Percentiles rank a stretch among this genome's conserved stretches.
Evolutionary conservation across 768 basidiomycete species (phyloP).

Genomic region (Rhodotorula taiwanensis): DNA sequence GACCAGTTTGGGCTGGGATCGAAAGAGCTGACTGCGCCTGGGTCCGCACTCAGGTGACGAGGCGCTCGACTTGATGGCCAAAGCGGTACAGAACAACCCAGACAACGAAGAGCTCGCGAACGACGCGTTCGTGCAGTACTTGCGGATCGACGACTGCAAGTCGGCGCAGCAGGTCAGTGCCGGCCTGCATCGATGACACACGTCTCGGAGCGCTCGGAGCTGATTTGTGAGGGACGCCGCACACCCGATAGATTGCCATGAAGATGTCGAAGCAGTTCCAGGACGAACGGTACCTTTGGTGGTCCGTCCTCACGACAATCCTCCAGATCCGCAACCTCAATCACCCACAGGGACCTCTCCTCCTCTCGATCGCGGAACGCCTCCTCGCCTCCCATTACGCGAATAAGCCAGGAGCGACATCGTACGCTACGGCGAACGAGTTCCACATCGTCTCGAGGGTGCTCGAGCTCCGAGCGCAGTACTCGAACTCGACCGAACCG

Average conservation of each 20-base stretch:
- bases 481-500: not conserved
- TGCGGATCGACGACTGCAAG: not conserved
- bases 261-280: conserved; percentile 23
- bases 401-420: not conserved
- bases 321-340: conserved; percentile 16
- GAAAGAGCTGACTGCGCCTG: no score
- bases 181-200: no score
- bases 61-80: conserved; percentile 8
- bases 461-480: conserved; percentile 28
- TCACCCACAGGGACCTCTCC: conserved; percentile 8
- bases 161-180: conserved; percentile 24
- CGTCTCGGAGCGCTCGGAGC: no score
- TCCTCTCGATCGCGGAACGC: conserved; percentile 32
- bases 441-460: conserved; percentile 28
- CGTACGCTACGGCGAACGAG: conserved; percentile 27
- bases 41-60: conserved; percentile 9
- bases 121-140: conserved; percentile 28
- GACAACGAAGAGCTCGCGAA: conserved; percentile 30
- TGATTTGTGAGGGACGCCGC: no score
- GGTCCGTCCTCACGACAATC: conserved; percentile 28
- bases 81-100: conserved; percentile 10
- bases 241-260: conserved; percentile 23
- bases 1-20: no score
- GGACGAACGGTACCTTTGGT: conserved; percentile 25
- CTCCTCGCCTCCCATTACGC: conserved; percentile 19